These are phyloP conservation scores for Trypanosoma cruzi DNA, from an alignment of 208 protist species.

Conservation along the genomic window DNA sequence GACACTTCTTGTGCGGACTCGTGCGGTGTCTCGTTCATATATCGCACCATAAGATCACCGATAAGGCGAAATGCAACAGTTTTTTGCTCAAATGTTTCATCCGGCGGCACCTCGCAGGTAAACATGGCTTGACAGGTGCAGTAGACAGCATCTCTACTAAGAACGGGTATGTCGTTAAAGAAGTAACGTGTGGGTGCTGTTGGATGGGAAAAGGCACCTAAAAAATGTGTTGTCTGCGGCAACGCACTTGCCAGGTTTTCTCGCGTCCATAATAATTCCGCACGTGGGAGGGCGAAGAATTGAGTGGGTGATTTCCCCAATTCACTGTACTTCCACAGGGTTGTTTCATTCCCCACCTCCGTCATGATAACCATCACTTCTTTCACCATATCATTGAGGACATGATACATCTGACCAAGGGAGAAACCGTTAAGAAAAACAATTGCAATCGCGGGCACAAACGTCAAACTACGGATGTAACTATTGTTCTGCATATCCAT, in stretches of 20 bases:
- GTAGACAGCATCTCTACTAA: slow-evolving; percentile 15
- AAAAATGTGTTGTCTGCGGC: slow-evolving; percentile 10
- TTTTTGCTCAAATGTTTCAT: neutral
- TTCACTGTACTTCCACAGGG: neutral
- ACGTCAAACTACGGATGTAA: neutral
- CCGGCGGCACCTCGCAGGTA: neutral
- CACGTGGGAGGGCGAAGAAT: slow-evolving; percentile 10
- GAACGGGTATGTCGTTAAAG: slow-evolving; percentile 4
- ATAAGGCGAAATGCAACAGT: slow-evolving; percentile 4
- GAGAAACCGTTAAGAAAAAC: slow-evolving; percentile 14
- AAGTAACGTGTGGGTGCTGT: slow-evolving; percentile 18
- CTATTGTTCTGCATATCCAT: neutral
- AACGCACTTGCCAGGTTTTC: neutral
- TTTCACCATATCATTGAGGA: slow-evolving; percentile 23
- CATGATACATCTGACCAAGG: slow-evolving; percentile 25
- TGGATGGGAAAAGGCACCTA: slow-evolving; percentile 17
- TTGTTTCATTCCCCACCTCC: neutral
- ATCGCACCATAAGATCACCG: slow-evolving; percentile 8
- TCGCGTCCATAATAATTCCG: slow-evolving; percentile 5
- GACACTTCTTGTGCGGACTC: neutral
- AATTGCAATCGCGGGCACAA: slow-evolving; percentile 29
- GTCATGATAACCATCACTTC: slow-evolving; percentile 11
- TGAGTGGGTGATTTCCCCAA: slow-evolving; percentile 11
- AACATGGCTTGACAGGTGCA: slow-evolving; percentile 22
- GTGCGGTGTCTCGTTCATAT: slow-evolving; percentile 22